Conservation (phyloP, 2,329 filamentous ascomycete species). For the Davidsoniella virescens region DNA sequence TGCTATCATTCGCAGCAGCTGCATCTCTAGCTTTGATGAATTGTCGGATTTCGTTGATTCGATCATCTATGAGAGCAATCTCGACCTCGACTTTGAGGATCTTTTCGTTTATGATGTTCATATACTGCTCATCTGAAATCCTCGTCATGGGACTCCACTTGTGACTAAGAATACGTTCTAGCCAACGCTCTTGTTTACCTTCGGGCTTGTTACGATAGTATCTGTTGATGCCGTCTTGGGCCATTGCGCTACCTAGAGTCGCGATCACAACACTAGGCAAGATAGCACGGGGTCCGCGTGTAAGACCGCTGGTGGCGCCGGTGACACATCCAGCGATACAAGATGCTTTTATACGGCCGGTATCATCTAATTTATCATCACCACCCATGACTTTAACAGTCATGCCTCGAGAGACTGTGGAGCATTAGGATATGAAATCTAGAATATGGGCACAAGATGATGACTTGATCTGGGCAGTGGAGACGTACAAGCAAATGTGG, state of each 20-base stretch:
- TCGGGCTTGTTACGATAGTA: constrained; percentile 24
- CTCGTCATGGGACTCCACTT: constrained; percentile 57
- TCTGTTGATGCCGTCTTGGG: constrained; percentile 24
- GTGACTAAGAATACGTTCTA: constrained; percentile 31
- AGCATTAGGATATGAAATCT: not conserved
- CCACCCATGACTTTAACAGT: constrained; percentile 32
- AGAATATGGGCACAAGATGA: too few species aligned
- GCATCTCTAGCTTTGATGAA: constrained; percentile 7
- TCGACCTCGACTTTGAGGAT: constrained; percentile 56
- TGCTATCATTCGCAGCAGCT: too few species aligned
- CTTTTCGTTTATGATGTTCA: constrained; percentile 52
- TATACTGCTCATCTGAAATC: constrained; percentile 58
- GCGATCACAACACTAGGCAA: constrained; percentile 35
- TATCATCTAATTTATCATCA: constrained; percentile 34
- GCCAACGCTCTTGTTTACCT: constrained; percentile 2
- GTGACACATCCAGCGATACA: constrained; percentile 55
- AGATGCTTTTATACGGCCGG: constrained; percentile 50
- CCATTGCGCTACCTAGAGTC: constrained; percentile 25
- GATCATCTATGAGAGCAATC: constrained; percentile 63
- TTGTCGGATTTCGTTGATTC: constrained; percentile 33
- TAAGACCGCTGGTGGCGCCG: constrained; percentile 40
- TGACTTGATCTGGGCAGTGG: not conserved
- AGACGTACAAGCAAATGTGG: constrained; percentile 31
- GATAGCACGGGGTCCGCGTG: constrained; percentile 38
- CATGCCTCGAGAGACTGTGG: constrained; percentile 31